phyloP scores from a whole-genome alignment of 352 stramenopile species.

The Thalassiosira exigua region DNA sequence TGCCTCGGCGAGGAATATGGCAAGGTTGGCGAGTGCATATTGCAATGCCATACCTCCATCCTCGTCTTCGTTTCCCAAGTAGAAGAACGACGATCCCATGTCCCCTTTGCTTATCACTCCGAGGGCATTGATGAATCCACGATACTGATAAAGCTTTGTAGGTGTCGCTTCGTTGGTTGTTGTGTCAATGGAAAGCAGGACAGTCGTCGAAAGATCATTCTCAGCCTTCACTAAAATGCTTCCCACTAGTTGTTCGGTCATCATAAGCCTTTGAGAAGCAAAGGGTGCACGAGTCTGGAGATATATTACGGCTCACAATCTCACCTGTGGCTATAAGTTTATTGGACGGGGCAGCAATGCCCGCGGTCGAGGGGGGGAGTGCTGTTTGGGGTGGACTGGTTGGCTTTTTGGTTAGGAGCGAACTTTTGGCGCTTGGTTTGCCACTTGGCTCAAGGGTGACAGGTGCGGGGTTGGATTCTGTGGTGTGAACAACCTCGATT shows the following conservation, averaged over 20 bases:
- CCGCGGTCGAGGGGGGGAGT: not conserved
- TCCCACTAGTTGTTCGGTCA: too few relatives aligned
- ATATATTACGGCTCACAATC: too few relatives aligned
- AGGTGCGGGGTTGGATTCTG: not conserved
- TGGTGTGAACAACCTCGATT: not conserved
- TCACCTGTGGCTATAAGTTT: slow-evolving; percentile 26
- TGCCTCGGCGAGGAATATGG: slow-evolving; percentile 52
- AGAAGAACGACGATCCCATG: slow-evolving; percentile 48
- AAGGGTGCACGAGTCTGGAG: too few relatives aligned
- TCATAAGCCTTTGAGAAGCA: too few relatives aligned
- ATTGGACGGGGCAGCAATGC: slow-evolving; percentile 27
- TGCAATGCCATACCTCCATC: not conserved
- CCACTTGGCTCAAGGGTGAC: not conserved
- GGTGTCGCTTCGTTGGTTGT: slow-evolving; percentile 17
- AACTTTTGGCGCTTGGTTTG: slow-evolving; percentile 4
- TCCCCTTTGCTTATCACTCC: slow-evolving; percentile 46
- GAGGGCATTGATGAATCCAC: slow-evolving; percentile 49
- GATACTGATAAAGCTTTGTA: slow-evolving; percentile 45
- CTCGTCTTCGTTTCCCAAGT: slow-evolving; percentile 36
- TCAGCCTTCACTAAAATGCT: slow-evolving; percentile 21
- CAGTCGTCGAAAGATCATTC: slow-evolving; percentile 20
- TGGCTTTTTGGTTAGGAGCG: slow-evolving; percentile 14
- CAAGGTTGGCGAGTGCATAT: slow-evolving; percentile 54
- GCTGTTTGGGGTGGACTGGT: slow-evolving; percentile 20
- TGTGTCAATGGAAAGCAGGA: slow-evolving; percentile 34